A percentile compares a stretch with the other conserved stretches of the same genome.
These are phyloP conservation scores for Naematelia aurantialba DNA, from an alignment of 768 basidiomycete species.

Conservation along the genomic window DNA sequence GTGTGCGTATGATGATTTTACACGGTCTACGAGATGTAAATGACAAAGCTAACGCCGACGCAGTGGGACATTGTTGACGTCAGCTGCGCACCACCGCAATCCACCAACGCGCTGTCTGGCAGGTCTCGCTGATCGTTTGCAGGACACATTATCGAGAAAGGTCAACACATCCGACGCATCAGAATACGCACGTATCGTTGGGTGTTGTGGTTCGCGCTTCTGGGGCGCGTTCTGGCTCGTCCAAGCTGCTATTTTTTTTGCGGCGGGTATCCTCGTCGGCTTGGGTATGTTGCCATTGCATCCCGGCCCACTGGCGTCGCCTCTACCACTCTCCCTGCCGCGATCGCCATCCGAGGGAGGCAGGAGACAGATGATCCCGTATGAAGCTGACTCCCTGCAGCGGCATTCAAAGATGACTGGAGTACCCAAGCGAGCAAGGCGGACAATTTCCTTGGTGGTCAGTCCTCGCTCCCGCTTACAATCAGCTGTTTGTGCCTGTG, in stretches of 20 bases:
- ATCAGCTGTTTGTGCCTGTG: neutral
- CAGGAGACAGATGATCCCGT: too few species aligned
- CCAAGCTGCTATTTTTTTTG: conserved; percentile 40
- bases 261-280: conserved; percentile 44
- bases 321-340: too few species aligned
- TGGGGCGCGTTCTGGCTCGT: conserved; percentile 51
- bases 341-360: too few species aligned
- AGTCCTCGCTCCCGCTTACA: too few species aligned
- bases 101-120: neutral
- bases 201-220: conserved; percentile 47
- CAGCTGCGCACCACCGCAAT: conserved; percentile 5
- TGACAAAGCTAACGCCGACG: conserved; percentile 2
- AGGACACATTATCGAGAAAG: conserved; percentile 49
- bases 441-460: conserved; percentile 45
- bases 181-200: conserved; percentile 48
- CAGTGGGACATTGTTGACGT: conserved; percentile 51
- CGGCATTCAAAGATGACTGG: conserved; percentile 44
- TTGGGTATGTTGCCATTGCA: conserved; percentile 30
- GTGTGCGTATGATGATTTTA: too few species aligned
- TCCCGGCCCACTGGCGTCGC: too few species aligned
- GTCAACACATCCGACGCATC: conserved; percentile 50
- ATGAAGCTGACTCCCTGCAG: neutral
- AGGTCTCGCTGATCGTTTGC: neutral
- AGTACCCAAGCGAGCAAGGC: conserved; percentile 36
- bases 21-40: neutral